A percentile compares a stretch with the other conserved stretches of the same genome.
phyloP scores from a whole-genome alignment of 805 yeast genomes.

The Ogataea nakhonphanomensis region DNA sequence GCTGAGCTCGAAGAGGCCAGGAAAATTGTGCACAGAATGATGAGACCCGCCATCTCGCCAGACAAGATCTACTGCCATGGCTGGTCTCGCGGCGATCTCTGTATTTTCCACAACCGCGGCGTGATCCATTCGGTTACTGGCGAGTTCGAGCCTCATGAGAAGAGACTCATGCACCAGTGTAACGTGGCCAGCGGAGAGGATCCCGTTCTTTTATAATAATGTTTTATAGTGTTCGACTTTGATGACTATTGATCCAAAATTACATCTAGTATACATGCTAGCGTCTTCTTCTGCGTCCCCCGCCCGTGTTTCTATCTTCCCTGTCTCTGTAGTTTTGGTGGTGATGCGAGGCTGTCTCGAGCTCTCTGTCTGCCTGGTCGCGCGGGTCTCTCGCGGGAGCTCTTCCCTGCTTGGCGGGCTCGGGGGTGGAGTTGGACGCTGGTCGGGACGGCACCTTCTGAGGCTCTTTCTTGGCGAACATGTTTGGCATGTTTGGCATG shows the following conservation, averaged over 20 bases:
- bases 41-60: conserved; percentile 86
- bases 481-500: conserved; percentile 26
- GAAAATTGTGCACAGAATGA: conserved; percentile 61
- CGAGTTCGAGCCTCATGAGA: conserved; percentile 73
- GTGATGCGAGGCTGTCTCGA: conserved; percentile 21
- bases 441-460: conserved; percentile 22
- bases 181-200: conserved; percentile 81
- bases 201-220: conserved; percentile 39
- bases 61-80: conserved; percentile 71
- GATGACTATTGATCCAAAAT: too few relatives aligned
- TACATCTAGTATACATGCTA: conserved; percentile 3
- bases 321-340: conserved; percentile 23
- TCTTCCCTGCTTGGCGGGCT: conserved; percentile 17
- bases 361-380: conserved; percentile 29
- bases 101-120: conserved; percentile 83
- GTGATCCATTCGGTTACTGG: conserved; percentile 93
- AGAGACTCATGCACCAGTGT: conserved; percentile 89
- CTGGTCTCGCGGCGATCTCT: conserved; percentile 83
- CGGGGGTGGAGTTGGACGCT: conserved; percentile 27
- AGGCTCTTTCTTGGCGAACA: conserved; percentile 10
- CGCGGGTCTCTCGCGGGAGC: conserved; percentile 20
- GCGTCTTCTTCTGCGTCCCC: conserved; percentile 10
- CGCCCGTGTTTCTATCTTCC: conserved; percentile 5
- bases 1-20: conserved; percentile 73
- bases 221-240: background rate